Evolutionary conservation across 495 filamentous ascomycete genomes (phyloP), one percentile per base, ranked within the genome.

Genomic region (Elasticomyces elasticus): DNA sequence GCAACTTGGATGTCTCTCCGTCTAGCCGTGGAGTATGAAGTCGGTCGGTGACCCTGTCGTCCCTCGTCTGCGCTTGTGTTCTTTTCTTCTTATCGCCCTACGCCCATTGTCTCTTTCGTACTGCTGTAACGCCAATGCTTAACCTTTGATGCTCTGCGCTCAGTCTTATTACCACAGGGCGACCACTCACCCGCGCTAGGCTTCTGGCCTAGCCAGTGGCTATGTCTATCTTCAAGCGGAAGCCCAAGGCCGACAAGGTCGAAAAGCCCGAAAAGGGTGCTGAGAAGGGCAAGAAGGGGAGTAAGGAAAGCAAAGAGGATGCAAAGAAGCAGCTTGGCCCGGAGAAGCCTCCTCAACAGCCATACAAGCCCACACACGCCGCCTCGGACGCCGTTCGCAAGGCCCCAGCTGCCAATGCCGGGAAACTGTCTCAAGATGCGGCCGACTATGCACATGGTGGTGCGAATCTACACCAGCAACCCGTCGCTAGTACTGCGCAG

Each of bases 381-480:
- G 63, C 61, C 58, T 48, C 69, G 66, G 64, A 84, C 59, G 75
- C 80, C 45, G 50, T 80, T 13, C 35, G 23, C 1, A 48, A 40
- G 20, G 27, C 30, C 12, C 6, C 11, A 2, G 11, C 35, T 17
- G 35, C 31, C 37, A 30, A 44, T 31, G 26, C 19, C 20, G 4
- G 22, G 10, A 9, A 26, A 1, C 13, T 43, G 13, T 42, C 50
- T 4, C 31, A 10, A 5, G 11, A 26, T 1, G 27, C 24, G 10
- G 9, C 20, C 13, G 43, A 33, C 11, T 48, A 46, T 24, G 52
- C 41, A 4, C 24, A 33, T 9, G 50, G 22, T 25, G 33, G 15
- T 37, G 52, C 17, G 7, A 15, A 1, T 20, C 11, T 38, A 17
- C 20, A 24, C 1, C 26, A 48, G 2, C 26, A 41, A 17, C 15